Base-by-base conservation (phyloP, 768 basidiomycete species). In the Tricholoma terreum region DNA sequence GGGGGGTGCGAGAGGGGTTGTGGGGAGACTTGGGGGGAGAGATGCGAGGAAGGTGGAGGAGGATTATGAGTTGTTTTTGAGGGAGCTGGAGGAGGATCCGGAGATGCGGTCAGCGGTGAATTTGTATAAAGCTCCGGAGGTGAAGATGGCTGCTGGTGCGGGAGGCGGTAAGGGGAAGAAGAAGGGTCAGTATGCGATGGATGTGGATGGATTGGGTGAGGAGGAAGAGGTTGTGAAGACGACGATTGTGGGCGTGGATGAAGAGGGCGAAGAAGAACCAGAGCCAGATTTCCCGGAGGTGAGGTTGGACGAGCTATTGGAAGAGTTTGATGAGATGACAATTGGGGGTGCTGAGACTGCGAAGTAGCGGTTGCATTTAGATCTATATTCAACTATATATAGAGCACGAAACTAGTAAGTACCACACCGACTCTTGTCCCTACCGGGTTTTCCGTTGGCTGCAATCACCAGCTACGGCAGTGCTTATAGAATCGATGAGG, bases 1-100 rank as follows among this genome's bases (percentile, higher is more conserved):
- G 12, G 81, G 87, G 30, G 80, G 76, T 49, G 88, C 84, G 33
- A 77, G 91, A 42, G 94, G 94, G 55, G 87, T 94, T n/a, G 86
- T 96, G 43, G 94, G 94, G 1, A 77, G 93, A 48, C 80, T 89
- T 81, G 94, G 94, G 10, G 94, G 94, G 34, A 78, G 93, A 48
- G 94, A 96, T 74, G 83, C 86, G 73, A 87, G 82, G 76, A 94
- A 94, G 78, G 92, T 98, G 57, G 94, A 98, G 63, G 87, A 92
- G 69, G 96, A 99, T 69, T 99, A 98, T 73, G 97, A 98, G 77
- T 61, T 92, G 51, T 99, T 99, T 84, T 75, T 98, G 72, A 83
- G 90, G 46, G 94, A 97, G 60, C 73, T 98, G 50, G 94, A 97
- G 72, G 96, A 98, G 71, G 95, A 98, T 73, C 87, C 87, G 19